A percentile compares a stretch with the other conserved stretches of the same genome.
phyloP scores from a whole-genome alignment of 129 eudicot genomes.

The Artemisia annua region DNA sequence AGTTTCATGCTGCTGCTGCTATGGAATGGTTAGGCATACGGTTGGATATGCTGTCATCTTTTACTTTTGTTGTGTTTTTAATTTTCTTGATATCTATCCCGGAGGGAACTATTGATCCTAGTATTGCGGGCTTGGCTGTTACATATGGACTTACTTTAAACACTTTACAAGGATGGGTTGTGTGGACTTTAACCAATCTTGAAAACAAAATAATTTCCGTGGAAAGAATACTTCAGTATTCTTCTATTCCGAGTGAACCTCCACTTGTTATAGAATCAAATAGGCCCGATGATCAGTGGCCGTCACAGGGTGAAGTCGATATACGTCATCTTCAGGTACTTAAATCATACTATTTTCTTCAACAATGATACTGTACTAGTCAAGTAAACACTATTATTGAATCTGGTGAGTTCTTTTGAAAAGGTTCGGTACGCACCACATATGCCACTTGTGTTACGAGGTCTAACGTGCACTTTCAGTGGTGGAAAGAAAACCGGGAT shows the following conservation, averaged over 20 bases:
- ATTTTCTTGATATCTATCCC: conserved; percentile 48
- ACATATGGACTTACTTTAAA: conserved; percentile 53
- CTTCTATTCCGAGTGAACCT: conserved; percentile 35
- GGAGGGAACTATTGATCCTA: conserved; percentile 47
- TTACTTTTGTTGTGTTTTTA: conserved; percentile 38
- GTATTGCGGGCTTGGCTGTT: conserved; percentile 44
- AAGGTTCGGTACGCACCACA: conserved; percentile 95
- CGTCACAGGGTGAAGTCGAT: conserved; percentile 38
- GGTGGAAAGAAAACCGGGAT: conserved; percentile 89
- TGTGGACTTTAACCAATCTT: conserved; percentile 39
- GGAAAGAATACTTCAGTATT: conserved; percentile 43
- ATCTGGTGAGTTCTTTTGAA: background rate
- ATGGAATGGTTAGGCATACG: conserved; percentile 53
- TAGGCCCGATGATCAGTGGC: conserved; percentile 32
- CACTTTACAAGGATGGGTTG: conserved; percentile 38
- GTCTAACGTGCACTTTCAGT: conserved; percentile 78
- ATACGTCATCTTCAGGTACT: conserved; percentile 42
- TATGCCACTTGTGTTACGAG: conserved; percentile 91
- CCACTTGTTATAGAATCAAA: conserved; percentile 37
- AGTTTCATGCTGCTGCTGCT: conserved; percentile 43
- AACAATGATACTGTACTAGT: background rate
- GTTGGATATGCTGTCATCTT: conserved; percentile 34
- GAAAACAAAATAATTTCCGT: conserved; percentile 52
- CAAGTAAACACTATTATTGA: background rate
- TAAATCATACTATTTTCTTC: background rate